Percentiles rank a stretch among this genome's conserved stretches.
Evolutionary conservation across 371 early-diverging fungal species (phyloP).

Genomic region (Capillidium heterosporum): DNA sequence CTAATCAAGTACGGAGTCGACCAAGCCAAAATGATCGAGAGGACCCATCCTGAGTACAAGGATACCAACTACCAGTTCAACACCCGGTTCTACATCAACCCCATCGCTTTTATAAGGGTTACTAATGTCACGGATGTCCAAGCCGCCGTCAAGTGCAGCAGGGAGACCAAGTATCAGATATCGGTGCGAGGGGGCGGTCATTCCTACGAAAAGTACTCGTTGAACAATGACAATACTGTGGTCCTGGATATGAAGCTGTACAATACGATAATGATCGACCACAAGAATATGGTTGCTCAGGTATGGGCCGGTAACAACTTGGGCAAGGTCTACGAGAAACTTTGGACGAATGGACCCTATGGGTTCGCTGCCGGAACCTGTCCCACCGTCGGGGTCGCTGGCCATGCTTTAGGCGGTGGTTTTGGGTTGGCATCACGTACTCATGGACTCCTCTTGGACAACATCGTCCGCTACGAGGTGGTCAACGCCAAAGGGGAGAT

Average conservation of each 20-base stretch:
- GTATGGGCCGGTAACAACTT: slow-evolving; percentile 15
- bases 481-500: slow-evolving; percentile 26
- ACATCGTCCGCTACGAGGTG: too few relatives aligned
- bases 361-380: slow-evolving; percentile 17
- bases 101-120: too few relatives aligned
- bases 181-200: slow-evolving; percentile 20
- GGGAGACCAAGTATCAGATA: neutral
- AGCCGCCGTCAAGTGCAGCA: slow-evolving; percentile 3
- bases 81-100: too few relatives aligned
- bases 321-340: slow-evolving; percentile 14
- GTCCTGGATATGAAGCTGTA: slow-evolving; percentile 15
- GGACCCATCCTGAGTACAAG: too few relatives aligned
- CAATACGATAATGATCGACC: slow-evolving; percentile 8
- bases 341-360: slow-evolving; percentile 14
- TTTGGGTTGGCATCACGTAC: slow-evolving; percentile 21
- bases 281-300: slow-evolving; percentile 7
- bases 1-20: too few relatives aligned
- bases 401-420: slow-evolving; percentile 21
- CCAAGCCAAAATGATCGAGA: too few relatives aligned
- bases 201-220: slow-evolving; percentile 17
- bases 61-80: too few relatives aligned
- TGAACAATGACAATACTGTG: slow-evolving; percentile 12
- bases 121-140: too few relatives aligned
- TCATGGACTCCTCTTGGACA: slow-evolving; percentile 15
- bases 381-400: slow-evolving; percentile 16